Evolutionary conservation across 140 eudicot species (phyloP), one percentile per base, ranked within the genome.

Genomic region (Bidens hawaiensis): DNA sequence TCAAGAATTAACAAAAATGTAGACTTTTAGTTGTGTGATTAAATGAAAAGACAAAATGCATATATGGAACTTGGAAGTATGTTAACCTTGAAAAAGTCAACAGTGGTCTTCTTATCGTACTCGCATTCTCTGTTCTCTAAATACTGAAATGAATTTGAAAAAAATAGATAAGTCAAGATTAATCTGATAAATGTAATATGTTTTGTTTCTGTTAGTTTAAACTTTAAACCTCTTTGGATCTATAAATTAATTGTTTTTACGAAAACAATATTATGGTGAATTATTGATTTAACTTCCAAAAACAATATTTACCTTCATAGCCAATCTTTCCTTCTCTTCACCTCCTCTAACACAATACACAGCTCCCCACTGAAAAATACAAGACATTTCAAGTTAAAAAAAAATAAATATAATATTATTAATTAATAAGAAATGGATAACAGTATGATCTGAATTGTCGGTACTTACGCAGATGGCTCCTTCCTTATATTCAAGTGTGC

Each of bases 271-370:
- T n/a, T 62, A 64, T 43, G 9, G 28, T 12, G 6, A 10, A 24
- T 55, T 25, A 30, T 27, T 28, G 67, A 23, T 65, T 65, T 30
- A 45, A 60, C 30, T 58, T 34, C 15, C 18, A 45, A 45, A 19
- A n/a, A n/a, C n/a, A n/a, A n/a, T n/a, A n/a, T n/a, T 41, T 76
- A 90, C 97, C 95, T 67, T 78, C 99, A 93, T 93, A 66, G 99
- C 87, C 28, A 79, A 65, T 45, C 79, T 81, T 77, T 93, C 99
- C 72, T 82, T 76, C 77, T 82, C 96, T 23, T 80, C 84, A 67
- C 95, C 89, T 67, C 99, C 96, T 66, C 75, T 68, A 28, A 93
- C 95, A 70, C 99, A 81, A 64, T 76, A 88, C 46, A 93, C 99
- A 74, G 91, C 83, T 46, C 99, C 99, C 99, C 99, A 93, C 96